These are phyloP conservation scores for Juncus effusus DNA, from an alignment of 176 grass and related monocot species.

Conservation along the genomic window DNA sequence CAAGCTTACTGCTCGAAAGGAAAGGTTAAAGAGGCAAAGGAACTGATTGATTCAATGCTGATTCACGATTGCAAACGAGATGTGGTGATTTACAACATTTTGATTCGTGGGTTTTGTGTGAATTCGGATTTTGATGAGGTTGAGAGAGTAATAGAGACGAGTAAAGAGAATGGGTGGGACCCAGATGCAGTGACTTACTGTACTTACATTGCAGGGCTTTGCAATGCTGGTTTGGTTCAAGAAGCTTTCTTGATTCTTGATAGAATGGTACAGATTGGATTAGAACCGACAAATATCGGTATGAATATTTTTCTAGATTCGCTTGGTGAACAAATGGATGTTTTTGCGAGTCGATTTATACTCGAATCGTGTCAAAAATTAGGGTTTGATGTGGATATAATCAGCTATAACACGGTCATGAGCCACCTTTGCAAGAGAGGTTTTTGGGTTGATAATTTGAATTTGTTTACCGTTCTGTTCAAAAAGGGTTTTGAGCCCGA, in stretches of 20 bases:
- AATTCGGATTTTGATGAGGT: conserved; percentile 44
- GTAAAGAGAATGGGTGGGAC: conserved; percentile 44
- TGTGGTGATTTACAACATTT: conserved; percentile 70
- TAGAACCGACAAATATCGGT: conserved; percentile 53
- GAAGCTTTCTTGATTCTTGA: conserved; percentile 54
- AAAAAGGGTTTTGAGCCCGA: conserved; percentile 64
- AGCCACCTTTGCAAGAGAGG: conserved; percentile 56
- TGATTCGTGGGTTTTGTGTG: conserved; percentile 69
- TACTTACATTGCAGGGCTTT: conserved; percentile 74
- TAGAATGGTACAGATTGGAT: conserved; percentile 51
- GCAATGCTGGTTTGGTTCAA: conserved; percentile 34
- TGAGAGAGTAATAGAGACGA: conserved; percentile 36
- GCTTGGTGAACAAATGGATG: conserved; percentile 44
- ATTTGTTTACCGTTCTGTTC: conserved; percentile 67
- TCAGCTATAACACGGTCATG: conserved; percentile 87
- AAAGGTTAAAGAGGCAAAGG: conserved; percentile 38
- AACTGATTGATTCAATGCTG: conserved; percentile 49
- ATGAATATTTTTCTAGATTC: conserved; percentile 77
- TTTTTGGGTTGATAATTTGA: conserved; percentile 55
- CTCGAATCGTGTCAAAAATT: conserved; percentile 65
- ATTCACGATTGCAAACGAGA: conserved; percentile 45
- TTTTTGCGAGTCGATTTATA: conserved; percentile 47
- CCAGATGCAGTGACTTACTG: conserved; percentile 80
- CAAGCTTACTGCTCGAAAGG: conserved; percentile 41
- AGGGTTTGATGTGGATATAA: conserved; percentile 65